A percentile compares a stretch with the other conserved stretches of the same genome.
Evolutionary conservation across 176 grass and related monocot species (phyloP).

Genomic region (Musa schizocarpa): DNA sequence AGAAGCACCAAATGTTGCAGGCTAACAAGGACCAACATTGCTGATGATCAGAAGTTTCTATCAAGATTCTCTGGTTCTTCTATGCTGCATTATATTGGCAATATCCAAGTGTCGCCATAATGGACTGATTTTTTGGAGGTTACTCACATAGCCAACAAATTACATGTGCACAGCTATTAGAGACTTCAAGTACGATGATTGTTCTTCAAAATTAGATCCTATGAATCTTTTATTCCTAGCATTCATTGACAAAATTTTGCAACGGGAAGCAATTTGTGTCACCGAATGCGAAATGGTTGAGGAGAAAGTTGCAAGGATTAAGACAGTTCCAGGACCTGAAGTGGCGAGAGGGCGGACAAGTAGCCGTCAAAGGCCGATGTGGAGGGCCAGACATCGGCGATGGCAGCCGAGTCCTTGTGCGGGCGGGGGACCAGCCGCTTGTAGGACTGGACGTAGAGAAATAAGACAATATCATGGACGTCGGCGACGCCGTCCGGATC

Average conservation of each 20-base stretch:
- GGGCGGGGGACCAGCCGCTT: constrained; percentile 16
- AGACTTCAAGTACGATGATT: neutral
- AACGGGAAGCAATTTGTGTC: neutral
- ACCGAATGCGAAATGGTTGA: neutral
- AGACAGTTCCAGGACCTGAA: constrained; percentile 1
- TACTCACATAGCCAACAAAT: neutral
- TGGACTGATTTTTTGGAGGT: too few relatives aligned
- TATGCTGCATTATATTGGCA: neutral
- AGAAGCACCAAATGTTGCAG: too few relatives aligned
- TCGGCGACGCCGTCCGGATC: constrained; percentile 27
- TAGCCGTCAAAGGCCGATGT: constrained; percentile 24
- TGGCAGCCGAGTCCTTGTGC: constrained; percentile 17
- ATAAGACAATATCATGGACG: constrained; percentile 15
- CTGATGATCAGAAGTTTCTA: neutral
- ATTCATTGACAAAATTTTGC: neutral
- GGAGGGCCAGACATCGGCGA: constrained; percentile 29
- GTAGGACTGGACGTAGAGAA: constrained; percentile 30
- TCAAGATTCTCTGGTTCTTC: neutral
- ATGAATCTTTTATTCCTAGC: neutral
- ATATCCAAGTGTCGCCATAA: neutral
- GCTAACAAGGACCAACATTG: too few relatives aligned
- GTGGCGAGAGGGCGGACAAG: constrained; percentile 15
- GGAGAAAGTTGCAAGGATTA: neutral
- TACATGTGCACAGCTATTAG: neutral
- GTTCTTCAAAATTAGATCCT: neutral